Evolutionary conservation across 176 grass and related monocot species (phyloP).

Genomic region (Carex kokanica): DNA sequence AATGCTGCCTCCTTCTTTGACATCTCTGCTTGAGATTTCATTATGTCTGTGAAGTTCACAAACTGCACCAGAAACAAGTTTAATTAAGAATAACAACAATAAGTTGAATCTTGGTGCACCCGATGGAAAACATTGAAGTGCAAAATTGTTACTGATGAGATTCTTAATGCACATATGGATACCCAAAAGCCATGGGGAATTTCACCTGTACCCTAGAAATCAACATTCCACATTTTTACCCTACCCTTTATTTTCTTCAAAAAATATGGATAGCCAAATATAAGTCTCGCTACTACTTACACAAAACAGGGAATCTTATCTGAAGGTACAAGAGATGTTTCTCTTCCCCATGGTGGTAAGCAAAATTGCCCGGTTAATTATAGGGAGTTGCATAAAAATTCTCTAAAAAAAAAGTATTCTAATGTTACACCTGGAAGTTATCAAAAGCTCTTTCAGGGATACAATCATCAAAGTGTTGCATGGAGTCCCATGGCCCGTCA

Average conservation of each 20-base stretch:
- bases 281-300: neutral
- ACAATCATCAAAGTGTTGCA: conserved; percentile 89
- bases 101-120: neutral
- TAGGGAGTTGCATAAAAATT: neutral
- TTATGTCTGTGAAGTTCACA: conserved; percentile 92
- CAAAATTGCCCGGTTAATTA: neutral
- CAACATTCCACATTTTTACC: neutral
- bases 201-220: neutral
- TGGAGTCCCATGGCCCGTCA: conserved; percentile 94
- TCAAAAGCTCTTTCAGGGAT: conserved; percentile 88
- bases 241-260: neutral
- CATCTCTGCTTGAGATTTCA: conserved; percentile 62
- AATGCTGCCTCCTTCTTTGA: conserved; percentile 87
- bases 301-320: neutral
- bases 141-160: neutral
- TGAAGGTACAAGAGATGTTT: neutral
- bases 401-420: neutral
- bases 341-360: neutral
- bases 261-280: neutral
- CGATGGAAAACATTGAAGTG: neutral
- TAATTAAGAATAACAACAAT: conserved; percentile 4
- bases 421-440: conserved; percentile 85
- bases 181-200: neutral
- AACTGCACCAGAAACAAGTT: conserved; percentile 47
- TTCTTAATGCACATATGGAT: neutral